Conservation (phyloP, 2,329 filamentous ascomycete genomes). For the Lecanicillium sp. region DNA sequence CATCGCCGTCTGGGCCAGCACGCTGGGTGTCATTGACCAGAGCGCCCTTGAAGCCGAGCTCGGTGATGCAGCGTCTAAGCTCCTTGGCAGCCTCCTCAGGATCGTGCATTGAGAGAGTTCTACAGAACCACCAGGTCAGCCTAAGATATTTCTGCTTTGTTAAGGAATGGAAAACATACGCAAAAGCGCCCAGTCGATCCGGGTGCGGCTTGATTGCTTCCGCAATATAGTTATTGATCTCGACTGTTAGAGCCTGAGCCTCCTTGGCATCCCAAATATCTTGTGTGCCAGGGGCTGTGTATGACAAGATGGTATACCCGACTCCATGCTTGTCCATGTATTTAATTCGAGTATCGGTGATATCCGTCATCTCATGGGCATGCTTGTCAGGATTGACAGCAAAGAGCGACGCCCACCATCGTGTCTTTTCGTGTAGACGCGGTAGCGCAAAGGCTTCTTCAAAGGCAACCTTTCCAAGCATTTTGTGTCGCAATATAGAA, state of each 20-base stretch:
- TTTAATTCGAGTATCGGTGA: constrained; percentile 31
- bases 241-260: constrained; percentile 32
- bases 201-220: constrained; percentile 27
- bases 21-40: constrained; percentile 57
- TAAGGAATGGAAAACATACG: constrained; percentile 18
- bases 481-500: too few relatives aligned
- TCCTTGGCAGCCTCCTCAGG: constrained; percentile 42
- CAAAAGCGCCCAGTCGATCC: constrained; percentile 39
- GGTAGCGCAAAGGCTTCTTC: constrained; percentile 57
- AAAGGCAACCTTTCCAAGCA: constrained; percentile 54
- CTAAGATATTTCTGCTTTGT: not conserved
- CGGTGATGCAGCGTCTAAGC: constrained; percentile 42
- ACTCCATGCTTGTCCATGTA: constrained; percentile 39
- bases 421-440: constrained; percentile 48
- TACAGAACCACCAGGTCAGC: constrained; percentile 9
- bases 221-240: constrained; percentile 34
- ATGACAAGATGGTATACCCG: constrained; percentile 39
- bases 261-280: constrained; percentile 33
- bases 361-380: constrained; percentile 42
- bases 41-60: constrained; percentile 55
- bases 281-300: constrained; percentile 41
- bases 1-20: constrained; percentile 48
- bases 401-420: constrained; percentile 55
- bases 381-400: constrained; percentile 52
- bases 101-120: constrained; percentile 44